phyloP scores from a whole-genome alignment of 345 rosid species.

The Euphorbia peplus region DNA sequence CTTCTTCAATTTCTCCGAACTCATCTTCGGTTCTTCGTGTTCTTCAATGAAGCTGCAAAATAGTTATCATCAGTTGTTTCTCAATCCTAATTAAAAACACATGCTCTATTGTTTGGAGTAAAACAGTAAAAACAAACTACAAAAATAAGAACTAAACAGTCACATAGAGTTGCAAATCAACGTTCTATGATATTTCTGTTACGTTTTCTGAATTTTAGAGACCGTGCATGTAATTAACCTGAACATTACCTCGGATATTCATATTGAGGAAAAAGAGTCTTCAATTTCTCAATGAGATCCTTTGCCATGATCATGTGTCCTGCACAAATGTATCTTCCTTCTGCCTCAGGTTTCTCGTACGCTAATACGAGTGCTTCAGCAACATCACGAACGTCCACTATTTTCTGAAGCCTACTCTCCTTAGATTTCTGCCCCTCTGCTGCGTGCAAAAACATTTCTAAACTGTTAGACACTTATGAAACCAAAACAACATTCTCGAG shows the following conservation, averaged over 20 bases:
- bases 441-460: neutral
- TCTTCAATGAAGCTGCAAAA: slow-evolving; percentile 24
- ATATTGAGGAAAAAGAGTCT: slow-evolving; percentile 47
- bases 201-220: too few relatives aligned
- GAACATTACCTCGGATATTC: slow-evolving; percentile 50
- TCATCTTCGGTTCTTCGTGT: slow-evolving; percentile 16
- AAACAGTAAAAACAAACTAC: too few relatives aligned
- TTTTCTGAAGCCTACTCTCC: neutral
- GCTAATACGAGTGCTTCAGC: slow-evolving; percentile 57
- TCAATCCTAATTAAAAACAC: too few relatives aligned
- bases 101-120: too few relatives aligned
- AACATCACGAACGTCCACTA: slow-evolving; percentile 58
- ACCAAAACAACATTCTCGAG: neutral
- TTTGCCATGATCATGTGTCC: slow-evolving; percentile 27
- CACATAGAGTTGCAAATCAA: too few relatives aligned
- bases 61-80: too few relatives aligned
- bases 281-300: slow-evolving; percentile 44
- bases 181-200: too few relatives aligned
- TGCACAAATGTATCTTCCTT: slow-evolving; percentile 63
- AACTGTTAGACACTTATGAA: neutral
- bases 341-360: slow-evolving; percentile 54
- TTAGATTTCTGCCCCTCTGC: neutral
- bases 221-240: too few relatives aligned
- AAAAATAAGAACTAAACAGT: too few relatives aligned
- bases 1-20: slow-evolving; percentile 28